These are phyloP conservation scores for Dichotomopilus funicola DNA, from an alignment of 2,329 filamentous ascomycete species.

Conservation along the genomic window DNA sequence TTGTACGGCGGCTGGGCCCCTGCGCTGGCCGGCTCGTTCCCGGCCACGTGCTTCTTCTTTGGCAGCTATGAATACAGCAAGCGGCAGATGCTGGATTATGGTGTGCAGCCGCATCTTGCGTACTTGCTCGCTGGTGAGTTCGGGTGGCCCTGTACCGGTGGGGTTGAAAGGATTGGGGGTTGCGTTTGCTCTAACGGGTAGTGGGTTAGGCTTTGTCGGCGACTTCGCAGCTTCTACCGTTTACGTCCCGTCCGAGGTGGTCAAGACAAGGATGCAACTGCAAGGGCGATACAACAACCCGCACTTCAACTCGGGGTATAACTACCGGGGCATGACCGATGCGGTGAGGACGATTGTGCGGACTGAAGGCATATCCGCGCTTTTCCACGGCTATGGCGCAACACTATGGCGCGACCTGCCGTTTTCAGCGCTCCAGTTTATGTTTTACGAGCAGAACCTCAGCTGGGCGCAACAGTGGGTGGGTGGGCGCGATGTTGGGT, in stretches of 20 bases:
- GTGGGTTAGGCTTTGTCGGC: constrained; percentile 68
- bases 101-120: constrained; percentile 72
- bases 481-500: constrained; percentile 74
- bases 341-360: constrained; percentile 79
- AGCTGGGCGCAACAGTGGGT: constrained; percentile 72
- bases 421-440: constrained; percentile 94
- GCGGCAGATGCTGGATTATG: constrained; percentile 75
- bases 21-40: constrained; percentile 85
- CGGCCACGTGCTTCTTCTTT: constrained; percentile 91
- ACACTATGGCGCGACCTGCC: constrained; percentile 91
- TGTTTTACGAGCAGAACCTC: constrained; percentile 95
- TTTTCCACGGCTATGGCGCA: constrained; percentile 96
- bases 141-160: neutral
- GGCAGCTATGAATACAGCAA: constrained; percentile 96
- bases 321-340: constrained; percentile 81
- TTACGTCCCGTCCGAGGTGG: constrained; percentile 94
- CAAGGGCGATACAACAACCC: constrained; percentile 96
- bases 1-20: constrained; percentile 92
- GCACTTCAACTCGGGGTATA: constrained; percentile 88
- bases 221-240: constrained; percentile 87
- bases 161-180: neutral
- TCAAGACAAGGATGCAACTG: constrained; percentile 93
- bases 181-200: constrained; percentile 1
- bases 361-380: constrained; percentile 72
- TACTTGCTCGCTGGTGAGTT: constrained; percentile 74